These are phyloP conservation scores for Tylopilus felleus DNA, from an alignment of 768 basidiomycete genomes.

Conservation along the genomic window DNA sequence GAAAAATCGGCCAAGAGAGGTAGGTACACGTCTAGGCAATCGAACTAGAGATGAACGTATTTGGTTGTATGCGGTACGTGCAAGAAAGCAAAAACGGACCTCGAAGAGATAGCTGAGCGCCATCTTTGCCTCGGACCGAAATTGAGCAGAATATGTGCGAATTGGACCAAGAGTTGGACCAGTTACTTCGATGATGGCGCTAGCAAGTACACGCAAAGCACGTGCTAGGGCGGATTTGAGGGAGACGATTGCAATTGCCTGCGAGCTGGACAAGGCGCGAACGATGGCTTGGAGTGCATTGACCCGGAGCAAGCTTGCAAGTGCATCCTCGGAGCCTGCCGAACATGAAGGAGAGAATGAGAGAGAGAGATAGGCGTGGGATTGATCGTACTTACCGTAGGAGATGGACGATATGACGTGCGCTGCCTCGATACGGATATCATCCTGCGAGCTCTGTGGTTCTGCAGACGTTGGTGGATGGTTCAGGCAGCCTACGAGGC, in stretches of 20 bases:
- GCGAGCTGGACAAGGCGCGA: conserved; percentile 51
- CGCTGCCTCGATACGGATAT: conserved; percentile 67
- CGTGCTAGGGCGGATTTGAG: conserved; percentile 60
- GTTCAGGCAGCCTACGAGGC: conserved; percentile 62
- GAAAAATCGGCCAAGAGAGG: conserved; percentile 54
- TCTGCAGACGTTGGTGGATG: conserved; percentile 33
- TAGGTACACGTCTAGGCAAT: conserved; percentile 63
- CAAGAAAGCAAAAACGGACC: conserved; percentile 30
- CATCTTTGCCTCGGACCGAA: conserved; percentile 49
- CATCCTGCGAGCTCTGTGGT: conserved; percentile 41
- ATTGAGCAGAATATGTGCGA: conserved; percentile 30
- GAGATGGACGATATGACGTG: conserved; percentile 73
- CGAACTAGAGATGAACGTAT: conserved; percentile 35
- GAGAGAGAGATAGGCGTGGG: not conserved
- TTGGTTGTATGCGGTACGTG: not conserved
- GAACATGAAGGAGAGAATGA: not conserved
- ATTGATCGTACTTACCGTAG: conserved; percentile 44
- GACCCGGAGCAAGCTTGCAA: conserved; percentile 52
- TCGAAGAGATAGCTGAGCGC: conserved; percentile 61
- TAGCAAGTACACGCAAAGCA: conserved; percentile 56
- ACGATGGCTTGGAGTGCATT: conserved; percentile 61
- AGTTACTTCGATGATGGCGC: conserved; percentile 61
- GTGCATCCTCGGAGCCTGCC: conserved; percentile 58
- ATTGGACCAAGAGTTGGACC: conserved; percentile 72
- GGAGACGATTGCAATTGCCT: conserved; percentile 30